A percentile compares a stretch with the other conserved stretches of the same genome.
These are phyloP conservation scores for Saraca asoca DNA, from an alignment of 331 rosid species.

Conservation along the genomic window DNA sequence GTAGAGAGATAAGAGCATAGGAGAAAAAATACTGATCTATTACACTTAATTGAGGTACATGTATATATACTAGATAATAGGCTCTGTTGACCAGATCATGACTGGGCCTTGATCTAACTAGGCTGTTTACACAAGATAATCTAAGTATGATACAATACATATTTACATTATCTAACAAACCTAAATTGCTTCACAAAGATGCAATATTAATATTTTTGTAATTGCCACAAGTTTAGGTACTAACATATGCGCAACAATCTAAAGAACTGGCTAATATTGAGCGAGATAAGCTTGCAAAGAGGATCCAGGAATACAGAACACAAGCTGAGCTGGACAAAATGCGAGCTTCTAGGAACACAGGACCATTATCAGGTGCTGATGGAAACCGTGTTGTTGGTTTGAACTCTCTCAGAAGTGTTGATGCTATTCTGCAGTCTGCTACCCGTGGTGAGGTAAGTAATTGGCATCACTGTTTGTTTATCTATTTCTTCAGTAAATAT, in stretches of 20 bases:
- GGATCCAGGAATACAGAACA: constrained; percentile 94
- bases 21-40: no score
- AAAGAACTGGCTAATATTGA: constrained; percentile 88
- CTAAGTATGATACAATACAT: no score
- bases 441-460: constrained; percentile 75
- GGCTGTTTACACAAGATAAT: no score
- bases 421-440: constrained; percentile 51
- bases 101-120: no score
- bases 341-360: constrained; percentile 60
- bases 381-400: constrained; percentile 57
- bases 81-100: no score
- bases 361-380: constrained; percentile 51
- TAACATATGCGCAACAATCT: constrained; percentile 93
- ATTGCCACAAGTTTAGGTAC: constrained; percentile 56
- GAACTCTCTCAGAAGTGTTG: constrained; percentile 61
- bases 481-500: constrained; percentile 14
- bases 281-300: constrained; percentile 95
- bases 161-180: no score
- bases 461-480: constrained; percentile 27
- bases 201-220: constrained; percentile 19
- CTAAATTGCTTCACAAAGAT: constrained; percentile 8
- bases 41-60: no score
- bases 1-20: no score
- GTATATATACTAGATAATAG: no score
- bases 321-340: constrained; percentile 77